Base-by-base conservation (phyloP, 176 grass and related monocot species). In the Bolboschoenus planiculmis region DNA sequence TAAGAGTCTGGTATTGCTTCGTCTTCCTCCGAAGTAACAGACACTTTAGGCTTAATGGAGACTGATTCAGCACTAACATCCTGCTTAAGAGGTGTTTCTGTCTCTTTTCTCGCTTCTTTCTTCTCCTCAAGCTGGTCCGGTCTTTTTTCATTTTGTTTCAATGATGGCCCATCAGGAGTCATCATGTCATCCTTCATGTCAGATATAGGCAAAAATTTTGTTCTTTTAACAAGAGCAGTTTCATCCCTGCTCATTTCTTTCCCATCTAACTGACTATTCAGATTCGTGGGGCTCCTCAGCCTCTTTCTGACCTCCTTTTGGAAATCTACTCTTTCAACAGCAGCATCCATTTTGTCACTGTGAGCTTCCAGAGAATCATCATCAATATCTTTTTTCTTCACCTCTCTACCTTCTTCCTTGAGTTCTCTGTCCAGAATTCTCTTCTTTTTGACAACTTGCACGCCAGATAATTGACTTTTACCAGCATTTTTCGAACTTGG, bases 81-180 rank as follows among this genome's bases (percentile, higher is more conserved):
- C 89, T 92, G 90, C 83, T 90, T 89, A 83, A 92, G 72, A 66
- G 89, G 92, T 60, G 90, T 91, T 51, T 79, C 81, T 30, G 88
- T 86, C 76, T 91, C 92, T 91, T 93, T 90, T 63, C 85, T 78
- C 1, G 47, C 46, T 67, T 62, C 79, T 1, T 93, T 86, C 4
- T 91, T 91, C 67, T 95, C 91, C 67, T 93, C 87, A 88, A 90
- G 43, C 10, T 78, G 76, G 77, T 89, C 89, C 4, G 89, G 84
- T 87, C 84, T 95, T 34, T 82, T 82, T 30, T 64, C 79, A 62
- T 34, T 58, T 10, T 43, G 79, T 82, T 65, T 82, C 13, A 3
- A 85, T 48, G 33, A 27, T 76, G 66, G 76, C 78, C 88, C 81
- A 72, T 88, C 85, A 82, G 78, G 61, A 65, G 73, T 47, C 14